Conservation (phyloP, 2,329 filamentous ascomycete species). For the Aspergillus versicolor region DNA sequence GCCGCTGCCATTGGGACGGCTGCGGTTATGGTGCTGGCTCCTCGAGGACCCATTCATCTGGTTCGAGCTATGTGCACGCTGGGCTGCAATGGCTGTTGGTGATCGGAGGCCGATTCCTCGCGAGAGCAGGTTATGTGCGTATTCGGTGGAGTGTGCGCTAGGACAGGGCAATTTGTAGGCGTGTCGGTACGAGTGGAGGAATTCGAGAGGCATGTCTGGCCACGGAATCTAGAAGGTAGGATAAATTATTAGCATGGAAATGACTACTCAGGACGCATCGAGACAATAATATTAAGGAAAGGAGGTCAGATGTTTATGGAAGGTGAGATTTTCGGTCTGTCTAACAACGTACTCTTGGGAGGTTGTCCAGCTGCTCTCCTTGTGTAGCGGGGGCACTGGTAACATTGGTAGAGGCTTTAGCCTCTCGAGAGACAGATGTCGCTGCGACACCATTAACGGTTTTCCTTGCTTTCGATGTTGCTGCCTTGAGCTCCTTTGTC, state of each 20-base stretch:
- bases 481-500: constrained; percentile 36
- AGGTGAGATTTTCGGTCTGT: not conserved
- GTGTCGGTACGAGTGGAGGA: constrained; percentile 51
- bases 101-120: constrained; percentile 46
- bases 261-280: not conserved
- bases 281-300: not conserved
- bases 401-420: constrained; percentile 25
- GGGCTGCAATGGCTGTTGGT: constrained; percentile 44
- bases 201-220: constrained; percentile 43
- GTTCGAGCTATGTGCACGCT: constrained; percentile 15
- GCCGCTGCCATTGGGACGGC: constrained; percentile 13
- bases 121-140: constrained; percentile 49
- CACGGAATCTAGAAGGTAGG: constrained; percentile 39
- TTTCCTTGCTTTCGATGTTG: constrained; percentile 34
- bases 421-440: constrained; percentile 13
- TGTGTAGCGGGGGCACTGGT: constrained; percentile 30
- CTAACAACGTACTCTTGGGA: constrained; percentile 33
- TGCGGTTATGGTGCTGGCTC: constrained; percentile 8
- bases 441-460: constrained; percentile 17
- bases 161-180: constrained; percentile 47
- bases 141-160: constrained; percentile 43
- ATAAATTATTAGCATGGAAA: constrained; percentile 7
- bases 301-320: not conserved
- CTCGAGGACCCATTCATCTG: constrained; percentile 12
- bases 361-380: constrained; percentile 19